Conservation (phyloP, 106 monocot genomes). For the Alisma plantagoaquatica region DNA sequence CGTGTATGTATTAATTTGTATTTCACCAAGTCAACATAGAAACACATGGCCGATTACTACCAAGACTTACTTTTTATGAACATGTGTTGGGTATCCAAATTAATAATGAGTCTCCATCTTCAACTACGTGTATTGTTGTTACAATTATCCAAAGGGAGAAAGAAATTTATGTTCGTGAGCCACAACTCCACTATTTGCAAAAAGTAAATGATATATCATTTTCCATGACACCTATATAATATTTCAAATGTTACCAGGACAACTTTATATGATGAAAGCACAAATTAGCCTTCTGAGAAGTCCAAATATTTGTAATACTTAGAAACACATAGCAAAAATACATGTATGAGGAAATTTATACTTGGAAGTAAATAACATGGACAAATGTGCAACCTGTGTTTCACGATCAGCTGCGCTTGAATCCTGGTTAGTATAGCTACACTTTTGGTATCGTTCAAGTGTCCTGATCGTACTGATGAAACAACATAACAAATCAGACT, state of each 20-base stretch:
- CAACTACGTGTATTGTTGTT: too few relatives aligned
- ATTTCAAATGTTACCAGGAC: background rate
- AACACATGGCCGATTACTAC: too few relatives aligned
- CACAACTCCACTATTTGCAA: too few relatives aligned
- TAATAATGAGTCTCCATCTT: too few relatives aligned
- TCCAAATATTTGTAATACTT: background rate
- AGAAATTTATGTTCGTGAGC: too few relatives aligned
- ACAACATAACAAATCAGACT: too few relatives aligned
- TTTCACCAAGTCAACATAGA: too few relatives aligned
- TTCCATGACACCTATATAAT: background rate
- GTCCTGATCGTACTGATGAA: slow-evolving; percentile 13
- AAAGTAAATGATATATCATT: background rate
- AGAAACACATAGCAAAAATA: background rate
- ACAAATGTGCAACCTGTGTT: slow-evolving; percentile 19
- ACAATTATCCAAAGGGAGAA: too few relatives aligned
- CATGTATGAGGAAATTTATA: background rate
- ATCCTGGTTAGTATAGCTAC: slow-evolving; percentile 22
- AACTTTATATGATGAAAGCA: background rate
- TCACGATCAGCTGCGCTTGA: slow-evolving; percentile 16
- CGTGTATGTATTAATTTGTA: too few relatives aligned
- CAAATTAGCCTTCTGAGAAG: background rate
- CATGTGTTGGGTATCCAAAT: too few relatives aligned
- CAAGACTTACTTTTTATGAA: too few relatives aligned
- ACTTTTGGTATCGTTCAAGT: slow-evolving; percentile 34
- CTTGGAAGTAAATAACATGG: background rate